These are phyloP conservation scores for Nicotiana noctiflora DNA, from an alignment of 257 asterid genomes.

Conservation along the genomic window DNA sequence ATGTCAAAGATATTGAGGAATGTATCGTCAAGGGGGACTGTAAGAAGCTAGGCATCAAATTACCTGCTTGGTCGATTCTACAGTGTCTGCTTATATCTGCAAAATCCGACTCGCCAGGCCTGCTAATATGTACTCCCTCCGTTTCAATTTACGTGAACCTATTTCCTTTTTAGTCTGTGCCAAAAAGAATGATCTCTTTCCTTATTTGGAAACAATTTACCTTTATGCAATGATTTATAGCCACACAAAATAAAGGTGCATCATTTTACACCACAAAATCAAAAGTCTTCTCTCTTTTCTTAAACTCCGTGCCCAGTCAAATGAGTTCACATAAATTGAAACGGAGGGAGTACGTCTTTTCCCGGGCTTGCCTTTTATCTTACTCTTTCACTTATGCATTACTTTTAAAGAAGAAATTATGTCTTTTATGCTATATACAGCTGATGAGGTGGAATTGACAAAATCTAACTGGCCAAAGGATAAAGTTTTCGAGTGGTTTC, in stretches of 20 bases:
- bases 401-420: background rate
- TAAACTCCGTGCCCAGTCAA: too few species aligned
- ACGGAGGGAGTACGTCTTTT: too few species aligned
- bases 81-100: constrained; percentile 71
- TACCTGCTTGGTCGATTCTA: constrained; percentile 79
- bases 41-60: constrained; percentile 66
- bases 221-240: too few species aligned
- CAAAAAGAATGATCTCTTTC: too few species aligned
- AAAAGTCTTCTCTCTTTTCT: too few species aligned
- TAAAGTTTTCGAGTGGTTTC: constrained; percentile 70
- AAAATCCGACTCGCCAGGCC: constrained; percentile 51
- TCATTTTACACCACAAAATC: too few species aligned
- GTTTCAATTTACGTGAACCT: too few species aligned
- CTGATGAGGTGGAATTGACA: constrained; percentile 63
- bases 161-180: too few species aligned
- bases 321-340: too few species aligned
- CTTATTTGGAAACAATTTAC: too few species aligned
- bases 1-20: constrained; percentile 55
- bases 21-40: constrained; percentile 62
- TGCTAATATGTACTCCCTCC: constrained; percentile 65
- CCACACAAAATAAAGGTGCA: too few species aligned
- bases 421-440: constrained; percentile 27
- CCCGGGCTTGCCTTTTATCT: background rate
- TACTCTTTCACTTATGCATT: background rate
- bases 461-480: constrained; percentile 61